Conservation (phyloP, 148 eudicot genomes). For the Nepenthes mirabilis region DNA sequence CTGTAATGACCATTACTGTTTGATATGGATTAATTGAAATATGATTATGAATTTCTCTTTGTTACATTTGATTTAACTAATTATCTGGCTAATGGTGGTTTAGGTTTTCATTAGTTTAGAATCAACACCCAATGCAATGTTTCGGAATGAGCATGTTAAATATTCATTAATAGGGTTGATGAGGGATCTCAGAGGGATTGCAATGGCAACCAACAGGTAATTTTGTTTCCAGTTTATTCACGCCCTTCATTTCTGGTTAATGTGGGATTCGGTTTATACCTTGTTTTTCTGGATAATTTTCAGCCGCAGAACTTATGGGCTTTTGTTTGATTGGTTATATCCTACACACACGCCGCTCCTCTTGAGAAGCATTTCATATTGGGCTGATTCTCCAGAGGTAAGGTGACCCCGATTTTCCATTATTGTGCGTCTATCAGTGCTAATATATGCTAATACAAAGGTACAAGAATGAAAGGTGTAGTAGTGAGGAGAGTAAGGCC, state of each 20-base stretch:
- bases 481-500: too few species aligned
- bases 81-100: conserved; percentile 5
- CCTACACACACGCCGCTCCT: conserved; percentile 85
- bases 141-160: conserved; percentile 69
- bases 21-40: too few species aligned
- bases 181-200: conserved; percentile 95
- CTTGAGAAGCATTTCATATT: conserved; percentile 80
- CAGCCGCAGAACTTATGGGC: conserved; percentile 89
- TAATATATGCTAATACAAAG: too few species aligned
- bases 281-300: conserved; percentile 10
- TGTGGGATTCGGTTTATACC: neutral
- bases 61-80: neutral
- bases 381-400: conserved; percentile 99
- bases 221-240: conserved; percentile 5
- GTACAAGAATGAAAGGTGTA: too few species aligned
- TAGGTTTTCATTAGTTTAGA: conserved; percentile 73
- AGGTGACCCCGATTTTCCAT: neutral
- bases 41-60: neutral
- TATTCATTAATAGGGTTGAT: conserved; percentile 74
- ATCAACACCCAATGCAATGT: conserved; percentile 70
- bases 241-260: neutral
- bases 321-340: conserved; percentile 95
- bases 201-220: conserved; percentile 92
- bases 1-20: too few species aligned
- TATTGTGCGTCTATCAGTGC: too few species aligned